These are phyloP conservation scores for Cetraspora pellucida DNA, from an alignment of 192 early-diverging fungal species.

Conservation along the genomic window DNA sequence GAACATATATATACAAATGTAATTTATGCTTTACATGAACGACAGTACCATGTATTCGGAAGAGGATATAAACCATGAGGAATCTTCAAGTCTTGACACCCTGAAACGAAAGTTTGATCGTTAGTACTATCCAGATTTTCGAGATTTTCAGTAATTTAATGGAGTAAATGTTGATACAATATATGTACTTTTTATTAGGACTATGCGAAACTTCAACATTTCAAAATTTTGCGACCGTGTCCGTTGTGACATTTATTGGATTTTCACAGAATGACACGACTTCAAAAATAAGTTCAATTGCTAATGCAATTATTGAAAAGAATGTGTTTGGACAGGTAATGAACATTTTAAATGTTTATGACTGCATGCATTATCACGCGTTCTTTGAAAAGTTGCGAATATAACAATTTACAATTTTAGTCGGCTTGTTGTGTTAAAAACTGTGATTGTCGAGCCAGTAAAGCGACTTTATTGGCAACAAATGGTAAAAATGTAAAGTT, in stretches of 20 bases:
- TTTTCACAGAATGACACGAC: conserved; percentile 21
- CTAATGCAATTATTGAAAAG: conserved; percentile 29
- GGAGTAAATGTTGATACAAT: background rate
- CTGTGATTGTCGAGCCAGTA: background rate
- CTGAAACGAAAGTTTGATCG: background rate
- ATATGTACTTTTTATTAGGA: background rate
- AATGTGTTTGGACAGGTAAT: conserved; percentile 28
- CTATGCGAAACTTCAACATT: background rate
- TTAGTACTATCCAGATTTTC: background rate
- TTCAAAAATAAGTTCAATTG: conserved; percentile 20
- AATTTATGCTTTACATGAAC: too few species aligned
- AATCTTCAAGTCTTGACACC: background rate
- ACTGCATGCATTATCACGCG: too few species aligned
- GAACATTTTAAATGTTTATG: background rate
- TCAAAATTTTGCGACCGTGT: background rate
- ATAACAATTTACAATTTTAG: background rate
- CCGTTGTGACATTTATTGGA: conserved; percentile 30
- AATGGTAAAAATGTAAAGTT: conserved; percentile 15
- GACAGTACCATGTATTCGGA: background rate
- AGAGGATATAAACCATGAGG: background rate
- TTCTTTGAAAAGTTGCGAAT: too few species aligned
- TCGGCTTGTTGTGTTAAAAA: background rate
- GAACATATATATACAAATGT: too few species aligned
- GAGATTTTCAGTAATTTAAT: too few species aligned
- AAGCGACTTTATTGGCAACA: conserved; percentile 17